Percentiles rank a stretch among this genome's conserved stretches.
phyloP scores from a whole-genome alignment of 306 rosid genomes.

The Sindora glabra region DNA sequence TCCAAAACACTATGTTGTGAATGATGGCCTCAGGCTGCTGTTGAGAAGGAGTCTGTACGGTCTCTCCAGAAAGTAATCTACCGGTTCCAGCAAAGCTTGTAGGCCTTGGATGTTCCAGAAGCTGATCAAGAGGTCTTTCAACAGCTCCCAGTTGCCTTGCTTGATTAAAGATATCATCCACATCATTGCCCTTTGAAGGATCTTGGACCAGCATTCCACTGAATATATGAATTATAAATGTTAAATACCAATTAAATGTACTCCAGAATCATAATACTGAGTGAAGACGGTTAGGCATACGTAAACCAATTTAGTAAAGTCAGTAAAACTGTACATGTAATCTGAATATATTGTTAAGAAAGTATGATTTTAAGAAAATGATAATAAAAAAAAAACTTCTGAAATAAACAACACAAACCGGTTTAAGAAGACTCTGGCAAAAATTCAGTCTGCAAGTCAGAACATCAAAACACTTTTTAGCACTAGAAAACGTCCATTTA shows the following conservation, averaged over 20 bases:
- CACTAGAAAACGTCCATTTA: too few species aligned
- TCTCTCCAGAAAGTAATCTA: conserved; percentile 80
- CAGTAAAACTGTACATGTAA: not conserved
- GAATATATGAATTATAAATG: conserved; percentile 21
- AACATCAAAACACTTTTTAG: too few species aligned
- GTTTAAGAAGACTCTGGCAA: too few species aligned
- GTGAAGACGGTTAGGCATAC: not conserved
- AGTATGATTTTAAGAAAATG: too few species aligned
- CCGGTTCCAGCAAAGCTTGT: conserved; percentile 87
- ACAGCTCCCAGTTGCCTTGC: conserved; percentile 88
- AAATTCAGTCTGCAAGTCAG: too few species aligned
- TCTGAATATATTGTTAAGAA: conserved; percentile 1
- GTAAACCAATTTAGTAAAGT: not conserved
- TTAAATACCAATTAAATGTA: not conserved
- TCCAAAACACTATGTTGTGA: conserved; percentile 94
- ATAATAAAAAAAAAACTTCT: too few species aligned
- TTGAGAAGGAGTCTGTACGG: conserved; percentile 59
- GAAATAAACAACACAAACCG: too few species aligned
- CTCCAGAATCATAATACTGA: not conserved
- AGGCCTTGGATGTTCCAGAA: conserved; percentile 72
- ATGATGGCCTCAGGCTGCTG: conserved; percentile 67
- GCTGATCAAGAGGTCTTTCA: conserved; percentile 69
- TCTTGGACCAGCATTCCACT: conserved; percentile 99
- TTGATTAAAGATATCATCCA: conserved; percentile 78
- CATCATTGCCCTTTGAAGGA: conserved; percentile 82